A percentile compares a stretch with the other conserved stretches of the same genome.
Evolutionary conservation across 768 basidiomycete species (phyloP).

Genomic region (Rhizopogon roseolus): DNA sequence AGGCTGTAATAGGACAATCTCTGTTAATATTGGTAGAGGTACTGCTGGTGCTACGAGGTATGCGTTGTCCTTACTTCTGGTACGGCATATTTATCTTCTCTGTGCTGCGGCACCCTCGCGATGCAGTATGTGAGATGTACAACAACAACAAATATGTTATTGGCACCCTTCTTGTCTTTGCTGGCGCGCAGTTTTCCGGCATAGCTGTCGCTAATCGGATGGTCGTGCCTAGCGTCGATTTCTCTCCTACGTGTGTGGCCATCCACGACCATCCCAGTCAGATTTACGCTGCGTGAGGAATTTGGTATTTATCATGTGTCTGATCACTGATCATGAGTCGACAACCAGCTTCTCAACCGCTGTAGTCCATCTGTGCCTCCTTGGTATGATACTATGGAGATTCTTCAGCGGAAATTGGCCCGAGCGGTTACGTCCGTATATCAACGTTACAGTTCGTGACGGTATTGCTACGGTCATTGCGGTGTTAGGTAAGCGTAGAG

Average conservation of each 20-base stretch:
- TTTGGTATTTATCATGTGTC: neutral
- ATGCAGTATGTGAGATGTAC: conserved; percentile 18
- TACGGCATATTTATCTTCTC: too few species aligned
- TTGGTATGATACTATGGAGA: conserved; percentile 16
- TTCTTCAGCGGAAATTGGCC: conserved; percentile 2
- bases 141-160: conserved; percentile 3
- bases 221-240: conserved; percentile 4
- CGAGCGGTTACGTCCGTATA: neutral
- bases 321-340: neutral
- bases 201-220: conserved; percentile 14
- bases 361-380: conserved; percentile 7
- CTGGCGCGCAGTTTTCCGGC: conserved; percentile 7
- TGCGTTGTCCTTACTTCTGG: conserved; percentile 1
- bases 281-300: conserved; percentile 14
- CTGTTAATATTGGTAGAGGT: conserved; percentile 8
- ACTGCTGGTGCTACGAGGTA: conserved; percentile 14
- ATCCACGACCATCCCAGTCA: conserved; percentile 6
- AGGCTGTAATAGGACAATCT: conserved; percentile 9
- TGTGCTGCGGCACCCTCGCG: too few species aligned
- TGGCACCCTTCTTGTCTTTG: conserved; percentile 6
- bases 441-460: conserved; percentile 6
- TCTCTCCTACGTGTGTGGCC: conserved; percentile 14
- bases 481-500: conserved; percentile 9
- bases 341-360: conserved; percentile 13
- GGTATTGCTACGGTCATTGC: conserved; percentile 2